A percentile compares a stretch with the other conserved stretches of the same genome.
Conservation (phyloP, 306 rosid species). For the Senna tora region DNA sequence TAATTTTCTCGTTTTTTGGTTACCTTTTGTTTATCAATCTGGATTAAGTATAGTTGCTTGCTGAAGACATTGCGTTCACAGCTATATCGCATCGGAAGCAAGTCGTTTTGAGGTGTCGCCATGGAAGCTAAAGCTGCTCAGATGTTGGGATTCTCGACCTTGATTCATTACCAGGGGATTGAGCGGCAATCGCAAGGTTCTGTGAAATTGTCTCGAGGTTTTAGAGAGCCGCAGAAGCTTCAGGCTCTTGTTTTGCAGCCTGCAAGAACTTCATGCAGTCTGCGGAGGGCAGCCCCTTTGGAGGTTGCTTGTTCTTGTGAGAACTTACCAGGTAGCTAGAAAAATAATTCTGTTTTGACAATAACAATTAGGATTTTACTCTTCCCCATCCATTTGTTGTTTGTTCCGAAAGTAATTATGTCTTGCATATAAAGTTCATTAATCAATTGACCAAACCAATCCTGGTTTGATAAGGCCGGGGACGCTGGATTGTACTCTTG, state of each 20-base stretch:
- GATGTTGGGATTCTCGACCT: conserved; percentile 45
- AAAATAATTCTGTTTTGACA: neutral
- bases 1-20: neutral
- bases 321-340: conserved; percentile 62
- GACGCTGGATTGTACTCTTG: conserved; percentile 2
- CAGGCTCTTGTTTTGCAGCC: conserved; percentile 41
- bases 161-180: conserved; percentile 49
- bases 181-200: conserved; percentile 40
- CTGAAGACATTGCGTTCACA: conserved; percentile 21
- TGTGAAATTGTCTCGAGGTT: conserved; percentile 41
- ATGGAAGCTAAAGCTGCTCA: conserved; percentile 68
- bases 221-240: conserved; percentile 43
- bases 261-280: conserved; percentile 34
- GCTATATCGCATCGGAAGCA: neutral
- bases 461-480: neutral
- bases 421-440: neutral
- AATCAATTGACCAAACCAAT: neutral
- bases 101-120: conserved; percentile 6
- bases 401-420: neutral
- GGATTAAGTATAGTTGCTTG: neutral
- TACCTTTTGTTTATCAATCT: neutral
- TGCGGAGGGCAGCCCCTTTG: conserved; percentile 42
- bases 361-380: neutral
- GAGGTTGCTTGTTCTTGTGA: conserved; percentile 61
- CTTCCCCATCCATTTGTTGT: neutral